A percentile compares a stretch with the other conserved stretches of the same genome.
These are phyloP conservation scores for Sporothrix inflata DNA, from an alignment of 2,329 filamentous ascomycete species.

Conservation along the genomic window DNA sequence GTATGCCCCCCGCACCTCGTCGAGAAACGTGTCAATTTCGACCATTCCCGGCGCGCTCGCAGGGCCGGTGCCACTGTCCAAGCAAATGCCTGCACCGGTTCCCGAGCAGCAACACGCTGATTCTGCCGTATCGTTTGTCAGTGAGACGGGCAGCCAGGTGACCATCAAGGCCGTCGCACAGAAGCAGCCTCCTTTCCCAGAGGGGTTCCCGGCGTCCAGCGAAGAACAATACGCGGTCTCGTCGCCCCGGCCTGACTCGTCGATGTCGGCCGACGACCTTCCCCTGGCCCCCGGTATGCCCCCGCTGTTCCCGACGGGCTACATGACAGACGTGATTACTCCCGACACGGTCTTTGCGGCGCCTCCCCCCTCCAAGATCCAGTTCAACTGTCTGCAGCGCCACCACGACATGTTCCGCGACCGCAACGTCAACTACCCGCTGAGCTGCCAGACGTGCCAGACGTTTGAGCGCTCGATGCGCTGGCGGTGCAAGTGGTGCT, in stretches of 20 bases:
- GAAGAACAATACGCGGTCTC: neutral
- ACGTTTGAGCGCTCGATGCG: conserved; percentile 50
- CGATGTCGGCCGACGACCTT: neutral
- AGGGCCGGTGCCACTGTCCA: neutral
- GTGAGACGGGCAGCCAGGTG: conserved; percentile 30
- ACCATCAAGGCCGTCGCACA: conserved; percentile 24
- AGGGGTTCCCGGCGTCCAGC: neutral
- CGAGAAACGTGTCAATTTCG: conserved; percentile 32
- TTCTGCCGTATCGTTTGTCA: neutral
- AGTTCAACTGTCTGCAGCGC: conserved; percentile 52
- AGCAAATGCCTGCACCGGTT: neutral
- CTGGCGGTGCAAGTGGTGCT: conserved; percentile 55
- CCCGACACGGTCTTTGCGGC: conserved; percentile 48
- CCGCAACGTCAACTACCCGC: conserved; percentile 53
- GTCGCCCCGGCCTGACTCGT: neutral
- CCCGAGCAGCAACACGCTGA: neutral
- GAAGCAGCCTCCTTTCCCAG: neutral
- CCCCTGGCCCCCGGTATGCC: conserved; percentile 29
- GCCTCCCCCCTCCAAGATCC: conserved; percentile 45
- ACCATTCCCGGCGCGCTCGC: neutral
- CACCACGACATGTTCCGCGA: conserved; percentile 55
- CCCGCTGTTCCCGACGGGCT: conserved; percentile 37
- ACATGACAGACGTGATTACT: conserved; percentile 36
- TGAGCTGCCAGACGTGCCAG: conserved; percentile 59
- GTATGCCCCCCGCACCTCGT: conserved; percentile 43